phyloP scores from a whole-genome alignment of 179 eudicot species.

The Carnegiea gigantea region DNA sequence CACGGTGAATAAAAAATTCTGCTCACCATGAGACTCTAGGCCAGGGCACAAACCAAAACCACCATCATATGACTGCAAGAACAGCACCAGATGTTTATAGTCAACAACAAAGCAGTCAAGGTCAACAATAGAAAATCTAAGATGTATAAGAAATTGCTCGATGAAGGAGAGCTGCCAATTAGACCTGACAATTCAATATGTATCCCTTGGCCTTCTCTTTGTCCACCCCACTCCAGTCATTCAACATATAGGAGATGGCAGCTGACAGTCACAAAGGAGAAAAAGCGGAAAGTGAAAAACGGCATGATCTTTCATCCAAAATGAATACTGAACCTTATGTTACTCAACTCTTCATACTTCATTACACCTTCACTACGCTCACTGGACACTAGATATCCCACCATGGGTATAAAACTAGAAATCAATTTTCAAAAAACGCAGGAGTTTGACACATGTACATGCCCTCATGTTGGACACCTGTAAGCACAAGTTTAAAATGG shows the following conservation, averaged over 20 bases:
- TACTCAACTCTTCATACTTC: neutral
- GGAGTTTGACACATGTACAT: neutral
- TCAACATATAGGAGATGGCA: constrained; percentile 77
- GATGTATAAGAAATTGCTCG: neutral
- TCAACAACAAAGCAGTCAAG: neutral
- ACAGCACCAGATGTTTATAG: constrained; percentile 9
- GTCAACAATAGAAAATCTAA: neutral
- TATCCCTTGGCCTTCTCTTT: constrained; percentile 77
- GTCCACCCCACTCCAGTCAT: constrained; percentile 86
- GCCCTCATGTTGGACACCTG: neutral
- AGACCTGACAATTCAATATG: constrained; percentile 79
- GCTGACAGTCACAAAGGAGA: constrained; percentile 44
- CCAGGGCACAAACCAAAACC: constrained; percentile 93
- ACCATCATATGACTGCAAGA: constrained; percentile 91
- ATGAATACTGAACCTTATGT: neutral
- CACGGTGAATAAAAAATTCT: constrained; percentile 11
- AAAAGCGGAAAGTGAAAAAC: neutral
- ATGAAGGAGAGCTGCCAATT: constrained; percentile 9
- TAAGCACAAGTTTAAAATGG: neutral
- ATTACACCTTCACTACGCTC: too few species aligned
- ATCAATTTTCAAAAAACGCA: neutral
- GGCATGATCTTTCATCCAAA: neutral
- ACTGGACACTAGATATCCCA: too few species aligned
- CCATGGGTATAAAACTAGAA: neutral
- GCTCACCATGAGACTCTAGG: constrained; percentile 92